Evolutionary conservation across 1,284 basidiomycete genomes (phyloP), one percentile per base, ranked within the genome.

Genomic region (Puccinia novopanici): DNA sequence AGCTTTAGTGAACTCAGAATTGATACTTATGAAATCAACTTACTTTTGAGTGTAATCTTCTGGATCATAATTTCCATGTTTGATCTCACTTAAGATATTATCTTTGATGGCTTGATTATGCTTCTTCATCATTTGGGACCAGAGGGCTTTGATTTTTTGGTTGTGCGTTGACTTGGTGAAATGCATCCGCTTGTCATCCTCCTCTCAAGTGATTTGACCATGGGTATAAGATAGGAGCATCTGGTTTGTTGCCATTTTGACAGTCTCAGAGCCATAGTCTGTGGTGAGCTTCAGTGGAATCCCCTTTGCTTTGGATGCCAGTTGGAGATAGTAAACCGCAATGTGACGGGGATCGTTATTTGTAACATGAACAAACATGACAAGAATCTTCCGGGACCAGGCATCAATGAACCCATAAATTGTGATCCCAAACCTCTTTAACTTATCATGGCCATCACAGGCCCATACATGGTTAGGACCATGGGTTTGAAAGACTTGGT

Each of bases 391-490:
- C 17, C 34, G 3, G 2, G 34, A 37, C 59, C 59, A 63, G 5
- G 59, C 59, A n/a, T 63, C 34, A 2, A 63, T n/a, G 13, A 71
- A 30, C 5, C 68, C 40, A 27, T 71, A 71, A 3, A 71, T 42
- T 4, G 3, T 22, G 0, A 71, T 71, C 34, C 68, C 19, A 50
- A 24, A 71, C 15, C 15, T 15, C 10, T 71, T 71, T 10, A 71
- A 50, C 22, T 71, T 71, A 27, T 71, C 68, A 50, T 71, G 68
- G 15, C 68, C 68, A 71, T 71, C 45, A 30, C n/a, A 19, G 19
- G 68, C 19, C 68, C 68, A 71, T 17, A n/a, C n/a, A n/a, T n/a
- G n/a, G n/a, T n/a, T n/a, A n/a, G n/a, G n/a, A n/a, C n/a, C n/a
- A n/a, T n/a, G 45, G 22, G 59, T 63, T 40, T 24, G 15, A 40